phyloP scores from a whole-genome alignment of 805 yeast genomes.

The Schwanniomyces vanrijiae region DNA sequence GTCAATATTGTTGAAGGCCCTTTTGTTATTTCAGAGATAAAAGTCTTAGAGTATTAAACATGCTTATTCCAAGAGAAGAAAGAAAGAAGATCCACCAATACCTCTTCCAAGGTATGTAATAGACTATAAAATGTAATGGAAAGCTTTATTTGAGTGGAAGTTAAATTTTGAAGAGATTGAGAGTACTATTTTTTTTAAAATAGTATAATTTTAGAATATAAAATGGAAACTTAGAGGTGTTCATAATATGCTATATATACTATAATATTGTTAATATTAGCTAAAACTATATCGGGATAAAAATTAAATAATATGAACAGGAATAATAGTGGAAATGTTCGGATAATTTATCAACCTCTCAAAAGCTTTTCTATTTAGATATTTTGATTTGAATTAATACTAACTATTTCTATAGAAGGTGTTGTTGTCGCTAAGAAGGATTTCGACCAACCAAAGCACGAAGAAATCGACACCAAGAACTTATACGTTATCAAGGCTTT shows the following conservation, averaged over 20 bases:
- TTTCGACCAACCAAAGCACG: slow-evolving; percentile 96
- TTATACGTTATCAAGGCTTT: slow-evolving; percentile 97
- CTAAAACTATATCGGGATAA: neutral
- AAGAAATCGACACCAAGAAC: slow-evolving; percentile 97
- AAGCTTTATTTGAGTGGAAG: neutral
- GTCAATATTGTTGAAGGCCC: slow-evolving; percentile 3
- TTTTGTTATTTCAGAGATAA: slow-evolving; percentile 4
- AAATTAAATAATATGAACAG: neutral
- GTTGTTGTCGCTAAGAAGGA: slow-evolving; percentile 99
- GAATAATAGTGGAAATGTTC: neutral
- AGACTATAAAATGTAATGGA: neutral
- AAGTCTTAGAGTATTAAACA: slow-evolving; percentile 31
- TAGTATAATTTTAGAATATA: neutral
- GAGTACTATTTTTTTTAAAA: neutral
- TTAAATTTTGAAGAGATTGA: neutral
- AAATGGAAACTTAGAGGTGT: too few relatives aligned
- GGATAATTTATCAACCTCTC: neutral
- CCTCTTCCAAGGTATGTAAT: slow-evolving; percentile 93
- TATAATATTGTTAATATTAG: too few relatives aligned
- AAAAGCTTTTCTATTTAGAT: neutral
- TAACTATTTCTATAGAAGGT: slow-evolving; percentile 73
- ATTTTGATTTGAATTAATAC: slow-evolving; percentile 18
- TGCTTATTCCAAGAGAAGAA: slow-evolving; percentile 99
- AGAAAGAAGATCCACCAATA: slow-evolving; percentile 99
- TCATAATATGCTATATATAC: too few relatives aligned